A percentile compares a stretch with the other conserved stretches of the same genome.
phyloP scores from a whole-genome alignment of 345 rosid species.

The Acer saccharum region DNA sequence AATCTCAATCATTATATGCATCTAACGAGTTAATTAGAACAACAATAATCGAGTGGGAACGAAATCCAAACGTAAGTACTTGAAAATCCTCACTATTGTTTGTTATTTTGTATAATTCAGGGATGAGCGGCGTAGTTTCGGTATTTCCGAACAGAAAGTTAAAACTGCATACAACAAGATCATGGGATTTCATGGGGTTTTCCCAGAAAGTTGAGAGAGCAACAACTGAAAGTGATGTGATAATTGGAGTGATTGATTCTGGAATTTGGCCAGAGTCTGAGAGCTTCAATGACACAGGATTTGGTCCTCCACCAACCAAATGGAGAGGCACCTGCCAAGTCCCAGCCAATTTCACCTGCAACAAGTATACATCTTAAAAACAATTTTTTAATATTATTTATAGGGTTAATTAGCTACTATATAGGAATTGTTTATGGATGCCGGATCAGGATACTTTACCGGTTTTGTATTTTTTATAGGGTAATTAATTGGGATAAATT shows the following conservation, averaged over 20 bases:
- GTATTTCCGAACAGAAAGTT: constrained; percentile 27
- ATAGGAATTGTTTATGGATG: too few species aligned
- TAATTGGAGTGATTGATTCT: constrained; percentile 18
- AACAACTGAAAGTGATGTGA: constrained; percentile 5
- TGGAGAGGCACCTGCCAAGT: constrained; percentile 30
- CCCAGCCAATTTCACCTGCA: constrained; percentile 29
- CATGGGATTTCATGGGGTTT: constrained; percentile 32
- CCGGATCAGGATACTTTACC: too few species aligned
- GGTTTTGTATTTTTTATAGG: too few species aligned
- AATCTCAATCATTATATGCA: too few species aligned
- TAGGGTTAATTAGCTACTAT: too few species aligned
- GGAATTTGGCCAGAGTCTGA: constrained; percentile 32
- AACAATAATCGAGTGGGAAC: not conserved
- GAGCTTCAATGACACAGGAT: constrained; percentile 31
- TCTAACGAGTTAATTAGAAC: too few species aligned
- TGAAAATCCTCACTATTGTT: not conserved
- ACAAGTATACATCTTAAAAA: constrained; percentile 13
- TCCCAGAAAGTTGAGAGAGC: not conserved
- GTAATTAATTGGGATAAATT: too few species aligned
- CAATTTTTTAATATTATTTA: not conserved
- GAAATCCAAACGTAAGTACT: not conserved
- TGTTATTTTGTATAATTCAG: not conserved
- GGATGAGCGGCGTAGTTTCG: constrained; percentile 23
- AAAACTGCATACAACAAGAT: constrained; percentile 28
- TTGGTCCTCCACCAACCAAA: constrained; percentile 29